These are phyloP conservation scores for Psidium friedrichsthalianum DNA, from an alignment of 345 rosid genomes.

Conservation along the genomic window DNA sequence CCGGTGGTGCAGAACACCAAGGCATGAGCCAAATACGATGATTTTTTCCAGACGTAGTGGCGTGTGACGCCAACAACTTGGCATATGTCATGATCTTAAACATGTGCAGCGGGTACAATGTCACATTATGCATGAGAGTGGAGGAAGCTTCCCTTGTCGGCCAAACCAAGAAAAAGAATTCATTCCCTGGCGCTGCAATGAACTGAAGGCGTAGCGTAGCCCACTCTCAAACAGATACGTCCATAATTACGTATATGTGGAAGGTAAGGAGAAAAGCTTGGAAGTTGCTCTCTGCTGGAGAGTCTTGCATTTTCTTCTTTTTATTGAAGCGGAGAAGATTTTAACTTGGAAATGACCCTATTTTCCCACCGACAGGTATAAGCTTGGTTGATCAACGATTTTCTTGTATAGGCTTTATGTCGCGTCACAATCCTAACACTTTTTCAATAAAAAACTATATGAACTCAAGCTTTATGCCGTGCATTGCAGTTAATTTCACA, in stretches of 20 bases:
- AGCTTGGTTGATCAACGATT: neutral
- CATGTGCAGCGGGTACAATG: neutral
- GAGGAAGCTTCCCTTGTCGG: neutral
- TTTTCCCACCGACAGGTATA: neutral
- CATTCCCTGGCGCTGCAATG: neutral
- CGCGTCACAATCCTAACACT: neutral
- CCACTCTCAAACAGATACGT: neutral
- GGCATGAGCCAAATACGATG: neutral
- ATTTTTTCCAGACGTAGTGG: neutral
- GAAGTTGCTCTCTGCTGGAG: neutral
- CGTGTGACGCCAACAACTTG: neutral
- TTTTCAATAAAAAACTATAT: neutral
- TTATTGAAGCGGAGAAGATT: neutral
- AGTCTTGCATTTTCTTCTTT: neutral
- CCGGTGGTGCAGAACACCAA: neutral
- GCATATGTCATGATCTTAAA: neutral
- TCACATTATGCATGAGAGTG: neutral
- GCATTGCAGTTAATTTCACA: neutral
- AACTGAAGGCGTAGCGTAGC: neutral
- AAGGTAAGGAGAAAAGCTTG: neutral
- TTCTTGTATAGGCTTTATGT: neutral
- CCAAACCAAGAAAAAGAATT: neutral
- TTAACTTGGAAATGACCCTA: neutral
- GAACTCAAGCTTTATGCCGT: neutral
- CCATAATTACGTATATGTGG: neutral